Evolutionary conservation across 371 early-diverging fungal species (phyloP).

Genomic region (Rhizopus sp.): DNA sequence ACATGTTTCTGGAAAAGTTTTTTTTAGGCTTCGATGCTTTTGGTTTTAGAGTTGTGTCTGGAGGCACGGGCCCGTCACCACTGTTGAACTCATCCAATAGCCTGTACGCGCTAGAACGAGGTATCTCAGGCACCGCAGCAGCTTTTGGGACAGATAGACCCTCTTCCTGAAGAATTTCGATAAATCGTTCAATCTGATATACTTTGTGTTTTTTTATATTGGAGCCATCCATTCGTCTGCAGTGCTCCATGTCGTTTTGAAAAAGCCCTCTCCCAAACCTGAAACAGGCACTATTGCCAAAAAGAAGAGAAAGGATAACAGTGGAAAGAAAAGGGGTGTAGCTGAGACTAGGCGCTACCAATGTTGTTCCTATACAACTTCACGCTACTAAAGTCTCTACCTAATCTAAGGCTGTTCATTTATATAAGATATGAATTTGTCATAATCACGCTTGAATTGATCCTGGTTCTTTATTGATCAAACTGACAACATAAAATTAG

Average conservation of each 20-base stretch:
- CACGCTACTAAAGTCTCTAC: too few species aligned
- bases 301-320: slow-evolving; percentile 9
- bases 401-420: too few species aligned
- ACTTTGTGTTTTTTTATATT: slow-evolving; percentile 7
- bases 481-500: too few species aligned
- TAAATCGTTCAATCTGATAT: slow-evolving; percentile 9
- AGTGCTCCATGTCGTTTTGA: slow-evolving; percentile 10
- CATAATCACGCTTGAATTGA: too few species aligned
- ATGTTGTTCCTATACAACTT: too few species aligned
- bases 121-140: slow-evolving; percentile 1
- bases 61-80: neutral
- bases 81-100: slow-evolving; percentile 11
- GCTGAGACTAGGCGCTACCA: too few species aligned
- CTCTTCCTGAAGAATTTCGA: slow-evolving; percentile 10
- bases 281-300: slow-evolving; percentile 4
- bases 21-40: slow-evolving; percentile 7
- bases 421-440: too few species aligned
- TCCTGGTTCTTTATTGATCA: too few species aligned
- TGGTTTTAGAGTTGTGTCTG: slow-evolving; percentile 1
- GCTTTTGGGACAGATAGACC: slow-evolving; percentile 15
- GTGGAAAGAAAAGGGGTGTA: neutral
- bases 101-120: slow-evolving; percentile 10
- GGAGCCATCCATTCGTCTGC: slow-evolving; percentile 8
- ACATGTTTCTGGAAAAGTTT: slow-evolving; percentile 9
- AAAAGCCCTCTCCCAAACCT: slow-evolving; percentile 9